These are phyloP conservation scores for Dothideomycetes sp. DNA, from an alignment of 2,329 filamentous ascomycete genomes.

Conservation along the genomic window DNA sequence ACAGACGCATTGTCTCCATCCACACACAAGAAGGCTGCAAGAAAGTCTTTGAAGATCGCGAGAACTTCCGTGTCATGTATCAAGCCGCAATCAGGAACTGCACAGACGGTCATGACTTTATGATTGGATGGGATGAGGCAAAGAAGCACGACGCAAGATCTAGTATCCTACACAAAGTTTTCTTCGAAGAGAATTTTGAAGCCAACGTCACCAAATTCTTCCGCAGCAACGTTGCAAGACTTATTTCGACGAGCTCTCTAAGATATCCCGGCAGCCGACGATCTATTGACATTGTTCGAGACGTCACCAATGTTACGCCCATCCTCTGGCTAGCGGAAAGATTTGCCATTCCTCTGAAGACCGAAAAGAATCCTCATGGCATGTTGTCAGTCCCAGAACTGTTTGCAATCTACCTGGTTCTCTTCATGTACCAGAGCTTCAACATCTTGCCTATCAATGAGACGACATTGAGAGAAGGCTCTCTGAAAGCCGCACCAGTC, in stretches of 20 bases:
- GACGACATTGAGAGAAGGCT: slow-evolving; percentile 40
- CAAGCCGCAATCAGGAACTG: slow-evolving; percentile 34
- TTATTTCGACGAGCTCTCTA: slow-evolving; percentile 40
- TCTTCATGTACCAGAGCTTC: slow-evolving; percentile 46
- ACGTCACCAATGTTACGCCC: slow-evolving; percentile 59
- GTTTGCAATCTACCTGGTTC: slow-evolving; percentile 36
- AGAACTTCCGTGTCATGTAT: slow-evolving; percentile 42
- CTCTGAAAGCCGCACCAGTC: slow-evolving; percentile 31
- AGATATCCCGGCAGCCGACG: slow-evolving; percentile 36
- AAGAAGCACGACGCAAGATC: slow-evolving; percentile 35
- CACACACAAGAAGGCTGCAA: slow-evolving; percentile 44
- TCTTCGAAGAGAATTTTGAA: slow-evolving; percentile 38
- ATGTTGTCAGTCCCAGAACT: slow-evolving; percentile 38
- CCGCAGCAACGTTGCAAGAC: slow-evolving; percentile 32
- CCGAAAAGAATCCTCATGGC: slow-evolving; percentile 49
- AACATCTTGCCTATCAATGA: slow-evolving; percentile 43
- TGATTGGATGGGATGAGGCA: slow-evolving; percentile 39
- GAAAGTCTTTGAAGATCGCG: slow-evolving; percentile 40
- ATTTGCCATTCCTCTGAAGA: slow-evolving; percentile 61
- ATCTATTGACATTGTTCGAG: slow-evolving; percentile 49
- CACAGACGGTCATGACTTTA: slow-evolving; percentile 39
- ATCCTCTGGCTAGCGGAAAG: slow-evolving; percentile 54
- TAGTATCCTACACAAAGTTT: slow-evolving; percentile 36
- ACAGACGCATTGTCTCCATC: slow-evolving; percentile 37
- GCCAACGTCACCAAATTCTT: slow-evolving; percentile 37